Base-by-base conservation (phyloP, 192 early-diverging fungal genomes). In the Allomyces macrogynus region DNA sequence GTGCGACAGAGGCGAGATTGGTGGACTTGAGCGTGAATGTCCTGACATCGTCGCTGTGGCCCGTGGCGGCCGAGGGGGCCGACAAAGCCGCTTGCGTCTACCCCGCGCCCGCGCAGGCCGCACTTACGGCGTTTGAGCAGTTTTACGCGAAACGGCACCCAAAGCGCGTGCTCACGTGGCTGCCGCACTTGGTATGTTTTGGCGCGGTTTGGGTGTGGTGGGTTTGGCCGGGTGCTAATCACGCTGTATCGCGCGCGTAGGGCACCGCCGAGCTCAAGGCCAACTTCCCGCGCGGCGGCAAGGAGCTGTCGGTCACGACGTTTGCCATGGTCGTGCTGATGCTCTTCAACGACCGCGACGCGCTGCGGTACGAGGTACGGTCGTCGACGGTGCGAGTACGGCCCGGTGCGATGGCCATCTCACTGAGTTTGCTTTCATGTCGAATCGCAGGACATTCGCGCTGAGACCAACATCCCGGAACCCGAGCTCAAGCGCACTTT, bases 121-220 rank as follows among this genome's bases (percentile, higher is more conserved):
- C 16, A 8, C 64, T 80, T n/a, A 66, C 72, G n/a, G 60, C 62
- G 22, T 99, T 96, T 75, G 78, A 87, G 49, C 72, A 77, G 16
- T 93, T 87, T 63, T 97, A 97, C 69, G 79, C 87, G 44, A 78
- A 73, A 14, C 80, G 84, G 54, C 89, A 92, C 72, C 88, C 84
- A 54, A 92, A 93, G 20, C 81, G 95, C 60, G 80, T 84, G 65
- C 74, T 99, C 42, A 87, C 88, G n/a, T 99, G 92, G 92, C 82
- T 87, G 64, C 72, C 80, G 23, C 78, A 76, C 16, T 83, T 88
- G 87, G 87, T 80, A 74, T 8, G 44, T 54, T 54, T 54, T 27
- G 26, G 26, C 4, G 2, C 4, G 26, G 26, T 27, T 27, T 27
- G 26, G 26, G 26, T 3, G 26, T 4, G 26, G 26, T 3, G 1